Conservation (phyloP, 164 flowering plant genomes). For the Liriodendron chinense region DNA sequence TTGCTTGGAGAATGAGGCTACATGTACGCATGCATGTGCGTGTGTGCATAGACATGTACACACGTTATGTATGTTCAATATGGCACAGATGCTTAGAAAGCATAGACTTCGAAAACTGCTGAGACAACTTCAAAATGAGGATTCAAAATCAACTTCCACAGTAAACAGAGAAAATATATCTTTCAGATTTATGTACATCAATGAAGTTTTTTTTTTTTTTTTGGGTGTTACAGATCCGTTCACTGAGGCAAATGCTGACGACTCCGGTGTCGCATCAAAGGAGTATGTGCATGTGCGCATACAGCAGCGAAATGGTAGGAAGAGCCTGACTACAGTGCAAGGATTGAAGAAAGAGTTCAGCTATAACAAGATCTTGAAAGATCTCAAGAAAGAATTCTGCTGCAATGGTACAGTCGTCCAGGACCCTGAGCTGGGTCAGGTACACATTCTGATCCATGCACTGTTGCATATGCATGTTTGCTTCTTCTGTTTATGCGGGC, state of each 20-base stretch:
- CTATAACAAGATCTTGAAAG: slow-evolving; percentile 57
- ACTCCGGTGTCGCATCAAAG: slow-evolving; percentile 55
- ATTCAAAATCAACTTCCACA: background rate
- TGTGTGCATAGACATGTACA: no score
- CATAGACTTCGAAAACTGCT: background rate
- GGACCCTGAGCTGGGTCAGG: slow-evolving; percentile 70
- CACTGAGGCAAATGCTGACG: slow-evolving; percentile 63
- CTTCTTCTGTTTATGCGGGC: background rate
- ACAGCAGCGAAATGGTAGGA: slow-evolving; percentile 66
- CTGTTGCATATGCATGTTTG: background rate
- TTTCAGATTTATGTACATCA: background rate
- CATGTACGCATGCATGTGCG: no score
- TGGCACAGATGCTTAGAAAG: no score
- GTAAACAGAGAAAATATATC: background rate
- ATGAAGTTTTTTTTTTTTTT: background rate
- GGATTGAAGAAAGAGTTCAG: slow-evolving; percentile 59
- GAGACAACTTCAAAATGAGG: background rate
- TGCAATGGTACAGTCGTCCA: slow-evolving; percentile 72
- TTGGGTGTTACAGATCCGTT: slow-evolving; percentile 40
- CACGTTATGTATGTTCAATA: no score
- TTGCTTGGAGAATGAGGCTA: no score
- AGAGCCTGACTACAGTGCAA: slow-evolving; percentile 67
- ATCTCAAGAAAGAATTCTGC: slow-evolving; percentile 65
- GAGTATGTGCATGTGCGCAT: slow-evolving; percentile 58
- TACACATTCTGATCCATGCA: background rate